These are phyloP conservation scores for Santalum album DNA, from an alignment of 164 flowering plant genomes.

Conservation along the genomic window DNA sequence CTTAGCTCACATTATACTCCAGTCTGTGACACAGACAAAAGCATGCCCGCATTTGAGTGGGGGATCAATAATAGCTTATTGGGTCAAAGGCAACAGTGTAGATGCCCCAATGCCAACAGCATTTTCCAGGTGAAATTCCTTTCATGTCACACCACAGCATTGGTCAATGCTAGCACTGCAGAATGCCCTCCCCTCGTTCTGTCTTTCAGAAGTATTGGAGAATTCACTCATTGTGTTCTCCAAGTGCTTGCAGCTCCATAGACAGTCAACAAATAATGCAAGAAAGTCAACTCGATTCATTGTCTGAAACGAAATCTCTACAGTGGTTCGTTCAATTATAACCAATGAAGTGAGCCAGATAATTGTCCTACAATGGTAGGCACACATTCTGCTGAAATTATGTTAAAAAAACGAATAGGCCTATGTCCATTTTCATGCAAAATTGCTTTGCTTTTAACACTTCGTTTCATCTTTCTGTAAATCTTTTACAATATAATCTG, in stretches of 20 bases:
- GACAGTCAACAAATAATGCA: background rate
- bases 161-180: conserved; percentile 1
- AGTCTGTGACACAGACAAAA: background rate
- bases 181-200: background rate
- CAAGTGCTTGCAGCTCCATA: background rate
- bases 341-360: no score
- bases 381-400: no score
- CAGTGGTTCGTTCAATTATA: no score
- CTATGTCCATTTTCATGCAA: no score
- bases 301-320: no score
- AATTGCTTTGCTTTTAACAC: no score
- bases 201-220: background rate
- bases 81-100: background rate
- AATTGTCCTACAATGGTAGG: no score
- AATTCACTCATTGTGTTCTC: background rate
- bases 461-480: no score
- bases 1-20: background rate
- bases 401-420: no score
- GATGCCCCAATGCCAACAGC: conserved; percentile 1
- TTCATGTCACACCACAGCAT: background rate
- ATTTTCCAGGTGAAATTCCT: background rate
- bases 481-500: no score
- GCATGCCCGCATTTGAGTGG: background rate
- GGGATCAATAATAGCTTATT: conserved; percentile 6
- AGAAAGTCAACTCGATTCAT: no score